Conservation (phyloP, 257 asterid species). For the Gentiana macrophylla region DNA sequence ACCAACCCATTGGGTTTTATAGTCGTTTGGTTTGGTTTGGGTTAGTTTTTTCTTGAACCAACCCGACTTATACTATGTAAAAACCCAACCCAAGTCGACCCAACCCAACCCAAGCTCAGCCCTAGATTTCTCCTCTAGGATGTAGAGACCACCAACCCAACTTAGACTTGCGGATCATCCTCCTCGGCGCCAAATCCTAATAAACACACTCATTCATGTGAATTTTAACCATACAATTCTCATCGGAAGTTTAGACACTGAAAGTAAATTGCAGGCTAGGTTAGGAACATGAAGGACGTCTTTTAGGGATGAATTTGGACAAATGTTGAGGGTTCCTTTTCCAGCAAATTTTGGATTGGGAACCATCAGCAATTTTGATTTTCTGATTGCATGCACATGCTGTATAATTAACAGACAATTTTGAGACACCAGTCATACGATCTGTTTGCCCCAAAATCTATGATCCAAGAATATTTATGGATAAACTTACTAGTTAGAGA, state of each 20-base stretch:
- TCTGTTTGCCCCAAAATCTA: neutral
- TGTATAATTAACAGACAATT: neutral
- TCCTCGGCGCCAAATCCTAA: neutral
- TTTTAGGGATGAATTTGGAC: neutral
- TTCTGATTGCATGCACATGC: neutral
- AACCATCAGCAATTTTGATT: neutral
- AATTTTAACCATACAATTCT: neutral
- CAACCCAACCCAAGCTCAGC: too few species aligned
- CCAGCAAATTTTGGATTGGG: neutral
- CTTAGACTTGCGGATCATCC: neutral
- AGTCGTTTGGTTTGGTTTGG: too few species aligned
- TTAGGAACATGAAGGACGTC: neutral
- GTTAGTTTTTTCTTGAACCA: too few species aligned
- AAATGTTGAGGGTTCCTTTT: neutral
- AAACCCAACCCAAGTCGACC: too few species aligned
- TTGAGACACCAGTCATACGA: neutral
- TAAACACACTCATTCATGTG: neutral
- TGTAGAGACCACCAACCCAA: neutral
- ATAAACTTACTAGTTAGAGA: neutral
- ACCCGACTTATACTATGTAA: too few species aligned
- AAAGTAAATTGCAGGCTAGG: too few species aligned
- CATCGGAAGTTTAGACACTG: neutral
- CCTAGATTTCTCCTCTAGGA: neutral
- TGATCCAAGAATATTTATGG: neutral
- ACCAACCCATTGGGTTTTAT: too few species aligned